A percentile compares a stretch with the other conserved stretches of the same genome.
phyloP scores from a whole-genome alignment of 352 stramenopile species.

The Phytophthora lateralis region DNA sequence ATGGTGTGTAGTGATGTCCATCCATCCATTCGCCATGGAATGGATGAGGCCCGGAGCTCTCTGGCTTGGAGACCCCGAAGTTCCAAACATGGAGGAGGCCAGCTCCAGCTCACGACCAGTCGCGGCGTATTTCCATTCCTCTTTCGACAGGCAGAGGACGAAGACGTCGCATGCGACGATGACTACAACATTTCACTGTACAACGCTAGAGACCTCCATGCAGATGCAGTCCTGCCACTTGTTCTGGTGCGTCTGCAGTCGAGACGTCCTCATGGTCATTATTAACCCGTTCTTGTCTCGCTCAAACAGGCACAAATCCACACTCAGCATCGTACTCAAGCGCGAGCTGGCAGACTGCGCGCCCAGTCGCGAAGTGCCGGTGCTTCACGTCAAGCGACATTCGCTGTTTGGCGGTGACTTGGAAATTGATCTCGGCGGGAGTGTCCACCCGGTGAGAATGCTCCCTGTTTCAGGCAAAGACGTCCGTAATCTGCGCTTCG shows the following conservation, averaged over 20 bases:
- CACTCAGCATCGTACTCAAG: conserved; percentile 33
- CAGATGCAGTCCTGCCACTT: conserved; percentile 36
- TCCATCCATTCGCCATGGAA: conserved; percentile 23
- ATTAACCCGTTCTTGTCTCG: background rate
- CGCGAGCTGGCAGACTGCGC: conserved; percentile 30
- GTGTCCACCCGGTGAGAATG: conserved; percentile 33
- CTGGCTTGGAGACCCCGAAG: too few species aligned
- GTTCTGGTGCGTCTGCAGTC: conserved; percentile 31
- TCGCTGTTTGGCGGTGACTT: conserved; percentile 27
- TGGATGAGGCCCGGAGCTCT: conserved; percentile 21
- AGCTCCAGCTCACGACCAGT: conserved; percentile 21
- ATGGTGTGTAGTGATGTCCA: conserved; percentile 4
- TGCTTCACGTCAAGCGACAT: conserved; percentile 28
- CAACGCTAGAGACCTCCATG: conserved; percentile 38
- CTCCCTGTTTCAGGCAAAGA: conserved; percentile 41
- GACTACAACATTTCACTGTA: conserved; percentile 28
- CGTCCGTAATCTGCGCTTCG: conserved; percentile 34
- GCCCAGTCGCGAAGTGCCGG: conserved; percentile 31
- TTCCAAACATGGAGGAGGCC: conserved; percentile 16
- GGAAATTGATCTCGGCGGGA: conserved; percentile 32
- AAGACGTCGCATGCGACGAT: conserved; percentile 11
- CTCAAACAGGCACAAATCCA: conserved; percentile 31
- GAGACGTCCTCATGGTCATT: background rate
- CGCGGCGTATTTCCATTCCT: conserved; percentile 25
- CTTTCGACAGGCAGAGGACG: conserved; percentile 10